Evolutionary conservation across 495 filamentous ascomycete species (phyloP), one percentile per base, ranked within the genome.

Genomic region (Hamigera avellanea): DNA sequence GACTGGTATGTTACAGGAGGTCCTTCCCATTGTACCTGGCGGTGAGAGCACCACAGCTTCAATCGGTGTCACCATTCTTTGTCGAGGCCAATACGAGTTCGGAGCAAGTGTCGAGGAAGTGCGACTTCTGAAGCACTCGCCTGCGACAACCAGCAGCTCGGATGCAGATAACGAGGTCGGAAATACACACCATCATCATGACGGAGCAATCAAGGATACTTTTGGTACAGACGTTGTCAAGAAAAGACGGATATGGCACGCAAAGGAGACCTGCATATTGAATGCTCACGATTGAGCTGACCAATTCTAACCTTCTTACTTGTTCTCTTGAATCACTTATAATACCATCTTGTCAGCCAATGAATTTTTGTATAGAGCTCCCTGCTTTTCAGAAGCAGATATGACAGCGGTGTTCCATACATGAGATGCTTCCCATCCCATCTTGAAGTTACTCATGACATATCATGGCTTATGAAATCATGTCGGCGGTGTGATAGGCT

Each of bases 101-200:
- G 73, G 72, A 16, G 87, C 80, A 1, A 80, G 70, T 10, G 75
- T 94, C 1, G 88, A 95, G 58, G 88, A 95, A 65, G 72, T 83
- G 1, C 66, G 50, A 45, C 57, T 68, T 26, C 42, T 49, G 42
- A 52, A 43, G 33, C 41, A 31, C 26, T 40, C 47, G 6, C 14
- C 34, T 12, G 46, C 29, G 6, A 32, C 8, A 32, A 13, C 19
- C n/a, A 44, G 41, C 13, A 46, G 47, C 19, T 35, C 40, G 21
- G 47, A 49, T 19, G 26, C 44, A 21, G 8, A 2, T 10, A 9
- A 14, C 12, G 42, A 37, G 21, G 32, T 32, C 26, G 43, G 50
- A 18, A 37, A 42, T 17, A 31, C 49, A 45, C 44, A 50, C 37
- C 52, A 44, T 33, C 48, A 54, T 42, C 48, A 45, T 47, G 68